phyloP scores from a whole-genome alignment of 345 rosid genomes.

The Hibiscus syriacus region DNA sequence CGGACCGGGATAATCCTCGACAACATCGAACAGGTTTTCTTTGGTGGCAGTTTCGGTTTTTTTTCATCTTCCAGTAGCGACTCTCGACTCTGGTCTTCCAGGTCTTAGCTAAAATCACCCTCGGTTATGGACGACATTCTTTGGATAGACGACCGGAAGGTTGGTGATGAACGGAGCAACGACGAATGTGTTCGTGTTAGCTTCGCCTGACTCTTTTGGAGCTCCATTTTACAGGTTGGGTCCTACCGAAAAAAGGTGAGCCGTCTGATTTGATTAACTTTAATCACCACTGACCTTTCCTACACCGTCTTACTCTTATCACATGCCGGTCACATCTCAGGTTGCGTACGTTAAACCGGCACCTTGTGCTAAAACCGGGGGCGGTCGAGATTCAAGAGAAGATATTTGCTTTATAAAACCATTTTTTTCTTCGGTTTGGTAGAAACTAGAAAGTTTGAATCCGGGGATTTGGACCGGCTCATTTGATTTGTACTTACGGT shows the following conservation, averaged over 20 bases:
- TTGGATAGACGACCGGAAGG: conserved; percentile 77
- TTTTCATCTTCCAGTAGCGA: too few species aligned
- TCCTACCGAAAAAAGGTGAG: neutral
- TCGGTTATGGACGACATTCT: conserved; percentile 66
- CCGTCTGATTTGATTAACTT: conserved; percentile 9
- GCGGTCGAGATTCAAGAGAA: too few species aligned
- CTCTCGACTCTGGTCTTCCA: conserved; percentile 15
- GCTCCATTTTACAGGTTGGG: conserved; percentile 34
- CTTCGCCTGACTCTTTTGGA: conserved; percentile 50
- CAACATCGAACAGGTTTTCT: conserved; percentile 33
- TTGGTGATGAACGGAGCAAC: conserved; percentile 75
- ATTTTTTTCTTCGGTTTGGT: too few species aligned
- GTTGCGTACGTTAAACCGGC: conserved; percentile 28
- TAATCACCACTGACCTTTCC: conserved; percentile 20
- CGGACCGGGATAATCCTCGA: conserved; percentile 42
- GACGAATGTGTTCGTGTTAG: conserved; percentile 76
- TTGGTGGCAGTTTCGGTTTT: too few species aligned
- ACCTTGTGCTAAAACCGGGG: too few species aligned
- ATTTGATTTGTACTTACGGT: conserved; percentile 26
- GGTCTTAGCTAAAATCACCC: conserved; percentile 33
- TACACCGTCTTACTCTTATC: conserved; percentile 47
- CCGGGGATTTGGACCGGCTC: conserved; percentile 21
- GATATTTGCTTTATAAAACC: too few species aligned
- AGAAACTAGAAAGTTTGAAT: neutral
- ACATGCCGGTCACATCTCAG: conserved; percentile 41